These are phyloP conservation scores for Aspergillus jensenii DNA, from an alignment of 2,329 filamentous ascomycete genomes.

Conservation along the genomic window DNA sequence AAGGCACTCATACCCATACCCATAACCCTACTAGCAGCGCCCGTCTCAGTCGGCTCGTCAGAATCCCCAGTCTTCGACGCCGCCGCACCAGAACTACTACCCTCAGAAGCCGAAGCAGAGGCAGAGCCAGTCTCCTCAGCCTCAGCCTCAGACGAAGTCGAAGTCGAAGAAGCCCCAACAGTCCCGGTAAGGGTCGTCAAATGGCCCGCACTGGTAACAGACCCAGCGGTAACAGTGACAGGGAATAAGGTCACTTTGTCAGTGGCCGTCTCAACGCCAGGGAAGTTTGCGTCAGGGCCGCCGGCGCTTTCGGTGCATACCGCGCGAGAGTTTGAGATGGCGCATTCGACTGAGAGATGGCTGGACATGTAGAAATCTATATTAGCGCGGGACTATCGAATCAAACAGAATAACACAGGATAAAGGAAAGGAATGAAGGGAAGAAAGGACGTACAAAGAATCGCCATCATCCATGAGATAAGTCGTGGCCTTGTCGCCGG, in stretches of 20 bases:
- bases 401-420: no score
- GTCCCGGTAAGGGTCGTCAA: no score
- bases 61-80: background rate
- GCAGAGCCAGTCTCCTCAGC: background rate
- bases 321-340: slow-evolving; percentile 18
- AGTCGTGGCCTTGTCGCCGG: slow-evolving; percentile 9
- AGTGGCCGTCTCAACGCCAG: slow-evolving; percentile 13
- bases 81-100: background rate
- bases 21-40: slow-evolving; percentile 4
- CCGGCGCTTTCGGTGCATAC: slow-evolving; percentile 17
- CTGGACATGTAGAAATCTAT: background rate
- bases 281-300: slow-evolving; percentile 17
- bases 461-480: slow-evolving; percentile 10
- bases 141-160: background rate
- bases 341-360: slow-evolving; percentile 17
- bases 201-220: background rate
- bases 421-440: no score
- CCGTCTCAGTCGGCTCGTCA: background rate
- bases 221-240: slow-evolving; percentile 24
- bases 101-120: background rate
- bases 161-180: background rate
- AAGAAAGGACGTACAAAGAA: slow-evolving; percentile 10
- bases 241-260: slow-evolving; percentile 15
- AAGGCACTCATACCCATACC: background rate
- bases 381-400: no score